These are phyloP conservation scores for Fusarium albidum DNA, from an alignment of 2,329 filamentous ascomycete species.

Conservation along the genomic window DNA sequence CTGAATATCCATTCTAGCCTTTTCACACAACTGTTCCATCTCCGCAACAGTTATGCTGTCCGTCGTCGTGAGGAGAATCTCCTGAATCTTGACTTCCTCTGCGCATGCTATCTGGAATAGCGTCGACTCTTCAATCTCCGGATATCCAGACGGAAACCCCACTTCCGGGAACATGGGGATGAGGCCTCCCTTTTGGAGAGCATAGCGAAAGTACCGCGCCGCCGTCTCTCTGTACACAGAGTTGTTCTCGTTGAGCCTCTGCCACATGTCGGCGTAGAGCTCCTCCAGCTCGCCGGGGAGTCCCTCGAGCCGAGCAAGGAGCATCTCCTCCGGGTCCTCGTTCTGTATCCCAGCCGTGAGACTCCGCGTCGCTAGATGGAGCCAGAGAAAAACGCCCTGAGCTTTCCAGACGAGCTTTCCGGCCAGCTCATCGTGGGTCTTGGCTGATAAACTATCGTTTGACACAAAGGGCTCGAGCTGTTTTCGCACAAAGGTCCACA, in stretches of 20 bases:
- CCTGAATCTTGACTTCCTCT: too few relatives aligned
- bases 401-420: background rate
- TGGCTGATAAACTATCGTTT: background rate
- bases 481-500: conserved; percentile 6
- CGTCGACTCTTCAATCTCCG: too few relatives aligned
- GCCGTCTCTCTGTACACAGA: conserved; percentile 10
- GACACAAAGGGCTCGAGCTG: background rate
- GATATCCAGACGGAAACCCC: too few relatives aligned
- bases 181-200: too few relatives aligned
- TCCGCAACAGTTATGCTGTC: too few relatives aligned
- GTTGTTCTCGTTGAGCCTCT: conserved; percentile 4
- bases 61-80: too few relatives aligned
- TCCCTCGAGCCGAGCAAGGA: background rate
- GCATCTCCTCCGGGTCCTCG: accelerated
- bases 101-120: too few relatives aligned
- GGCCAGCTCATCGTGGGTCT: background rate
- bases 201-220: conserved; percentile 5
- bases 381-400: conserved; percentile 6
- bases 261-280: conserved; percentile 22
- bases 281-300: conserved; percentile 5
- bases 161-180: too few relatives aligned
- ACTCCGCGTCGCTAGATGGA: background rate
- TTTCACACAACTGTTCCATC: too few relatives aligned
- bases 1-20: background rate
- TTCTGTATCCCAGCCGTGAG: background rate